A percentile compares a stretch with the other conserved stretches of the same genome.
phyloP scores from a whole-genome alignment of 805 yeast genomes.

The Tetrapisispora iriomotensis region DNA sequence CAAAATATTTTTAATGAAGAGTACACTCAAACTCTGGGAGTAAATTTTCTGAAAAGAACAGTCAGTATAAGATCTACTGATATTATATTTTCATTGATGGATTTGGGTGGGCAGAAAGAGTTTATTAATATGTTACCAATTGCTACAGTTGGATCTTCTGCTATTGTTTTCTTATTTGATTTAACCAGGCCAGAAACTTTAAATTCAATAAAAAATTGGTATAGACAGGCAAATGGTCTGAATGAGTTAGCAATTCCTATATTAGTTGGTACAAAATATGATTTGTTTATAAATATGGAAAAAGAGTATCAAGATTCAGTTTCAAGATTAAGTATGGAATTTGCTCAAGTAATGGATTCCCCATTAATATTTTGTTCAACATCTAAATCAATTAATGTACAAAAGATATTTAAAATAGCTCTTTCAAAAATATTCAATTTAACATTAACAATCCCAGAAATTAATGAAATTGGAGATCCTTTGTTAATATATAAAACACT shows the following conservation, averaged over 20 bases:
- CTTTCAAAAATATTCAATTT: slow-evolving; percentile 86
- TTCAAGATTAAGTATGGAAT: slow-evolving; percentile 71
- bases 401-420: slow-evolving; percentile 84
- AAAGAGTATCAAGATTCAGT: slow-evolving; percentile 75
- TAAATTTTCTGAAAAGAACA: slow-evolving; percentile 86
- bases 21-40: slow-evolving; percentile 90
- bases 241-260: slow-evolving; percentile 87
- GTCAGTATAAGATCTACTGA: slow-evolving; percentile 78
- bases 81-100: slow-evolving; percentile 89
- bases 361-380: slow-evolving; percentile 83
- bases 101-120: slow-evolving; percentile 90
- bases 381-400: slow-evolving; percentile 83
- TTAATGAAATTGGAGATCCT: slow-evolving; percentile 84
- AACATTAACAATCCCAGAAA: slow-evolving; percentile 73
- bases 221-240: slow-evolving; percentile 79
- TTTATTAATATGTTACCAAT: slow-evolving; percentile 92
- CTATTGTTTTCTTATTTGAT: slow-evolving; percentile 83
- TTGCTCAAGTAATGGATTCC: slow-evolving; percentile 84
- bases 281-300: slow-evolving; percentile 69
- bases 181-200: slow-evolving; percentile 77
- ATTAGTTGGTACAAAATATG: slow-evolving; percentile 89
- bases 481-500: slow-evolving; percentile 51
- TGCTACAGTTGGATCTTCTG: slow-evolving; percentile 87
- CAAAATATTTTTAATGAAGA: slow-evolving; percentile 87
- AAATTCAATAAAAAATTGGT: slow-evolving; percentile 90